A percentile compares a stretch with the other conserved stretches of the same genome.
Evolutionary conservation across 1,284 basidiomycete genomes (phyloP).

Genomic region (Ustilago bromivora): DNA sequence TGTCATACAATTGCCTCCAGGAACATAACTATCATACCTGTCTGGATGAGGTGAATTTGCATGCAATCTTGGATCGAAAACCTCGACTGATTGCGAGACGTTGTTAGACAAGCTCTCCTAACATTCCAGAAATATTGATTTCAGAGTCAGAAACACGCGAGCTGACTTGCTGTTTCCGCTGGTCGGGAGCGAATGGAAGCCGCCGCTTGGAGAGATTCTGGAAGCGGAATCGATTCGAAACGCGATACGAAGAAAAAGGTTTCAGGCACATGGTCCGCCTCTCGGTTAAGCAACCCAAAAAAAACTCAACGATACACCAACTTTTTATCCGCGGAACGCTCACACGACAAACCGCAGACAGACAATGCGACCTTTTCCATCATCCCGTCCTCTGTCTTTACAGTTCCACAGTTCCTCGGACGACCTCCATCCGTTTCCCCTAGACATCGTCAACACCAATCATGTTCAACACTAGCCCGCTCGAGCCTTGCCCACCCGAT

Average conservation of each 20-base stretch:
- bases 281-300: background rate
- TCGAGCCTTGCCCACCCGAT: constrained; percentile 42
- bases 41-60: no score
- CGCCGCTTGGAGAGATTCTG: background rate
- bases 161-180: background rate
- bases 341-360: background rate
- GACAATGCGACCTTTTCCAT: background rate
- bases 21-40: no score
- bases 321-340: background rate
- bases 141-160: background rate
- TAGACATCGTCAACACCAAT: constrained; percentile 2
- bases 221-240: background rate
- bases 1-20: no score
- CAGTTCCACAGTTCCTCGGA: background rate
- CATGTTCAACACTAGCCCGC: constrained; percentile 45
- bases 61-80: no score
- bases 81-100: no score
- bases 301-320: background rate
- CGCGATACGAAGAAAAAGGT: background rate
- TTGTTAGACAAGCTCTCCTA: background rate
- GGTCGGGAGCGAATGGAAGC: constrained; percentile 1
- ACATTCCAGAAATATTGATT: no score
- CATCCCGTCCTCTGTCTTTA: background rate
- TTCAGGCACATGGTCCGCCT: background rate
- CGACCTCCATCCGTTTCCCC: background rate